Evolutionary conservation across 2,329 filamentous ascomycete species (phyloP), one percentile per base, ranked within the genome.

Genomic region (Epichloe baconii): DNA sequence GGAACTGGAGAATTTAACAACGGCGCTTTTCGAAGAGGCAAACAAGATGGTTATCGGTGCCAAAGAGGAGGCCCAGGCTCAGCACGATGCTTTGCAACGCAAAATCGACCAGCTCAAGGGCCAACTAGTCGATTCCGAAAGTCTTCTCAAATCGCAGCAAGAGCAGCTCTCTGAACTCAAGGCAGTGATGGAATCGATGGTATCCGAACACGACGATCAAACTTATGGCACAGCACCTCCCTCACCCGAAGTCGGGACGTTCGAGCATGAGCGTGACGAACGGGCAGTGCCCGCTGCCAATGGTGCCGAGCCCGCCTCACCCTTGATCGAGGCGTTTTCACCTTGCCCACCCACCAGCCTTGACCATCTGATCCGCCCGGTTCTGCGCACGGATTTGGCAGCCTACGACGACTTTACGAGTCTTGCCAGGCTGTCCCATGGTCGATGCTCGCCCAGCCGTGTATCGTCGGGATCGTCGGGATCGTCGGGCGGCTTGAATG

Each of bases 41-140:
- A 97, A 98, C 71, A 90, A 86, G 75, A 97, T 98, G 91, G 93
- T 98, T 49, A 87, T 91, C 41, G 64, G 61, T 15, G 91, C 91
- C 38, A 88, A 95, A 62, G 88, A 90, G 65, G 88, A 95, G 55
- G 89, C 93, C 8, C 83, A 89, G 54, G 82, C 80, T 56, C 88
- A 96, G 59, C 85, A 88, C 38, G 89, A 96, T 57, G 77, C 78
- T 4, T 73, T 90, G 42, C 83, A 89, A 52, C 86, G 85, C 62
- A 88, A 88, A 64, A 95, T 93, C 61, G 88, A 95, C 52, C 88
- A 94, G 67, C 77, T 97, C 48, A 86, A 82, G 61, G 77, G 84
- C 26, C 90, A 97, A 66, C 75, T 98, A 49, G 81, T 81, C 52
- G 91, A 98, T 64, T 91, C 87, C 0, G 89, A 97, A 67, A 76